phyloP scores from a whole-genome alignment of 805 yeast genomes.

The Starmerella etchellsii region DNA sequence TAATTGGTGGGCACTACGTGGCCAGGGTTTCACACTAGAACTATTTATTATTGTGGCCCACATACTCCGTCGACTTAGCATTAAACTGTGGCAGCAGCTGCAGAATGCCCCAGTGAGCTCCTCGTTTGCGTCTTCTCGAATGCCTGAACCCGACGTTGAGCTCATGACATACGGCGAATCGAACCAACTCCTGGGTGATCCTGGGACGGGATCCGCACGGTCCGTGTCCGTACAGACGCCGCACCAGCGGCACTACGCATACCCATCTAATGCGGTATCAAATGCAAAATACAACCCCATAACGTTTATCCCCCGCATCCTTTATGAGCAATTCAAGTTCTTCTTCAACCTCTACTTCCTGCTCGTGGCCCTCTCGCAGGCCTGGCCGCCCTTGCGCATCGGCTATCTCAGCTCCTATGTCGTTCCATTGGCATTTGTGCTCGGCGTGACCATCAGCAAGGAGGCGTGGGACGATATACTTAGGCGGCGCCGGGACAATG shows the following conservation, averaged over 20 bases:
- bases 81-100: constrained; percentile 15
- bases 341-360: constrained; percentile 88
- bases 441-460: constrained; percentile 84
- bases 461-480: constrained; percentile 92
- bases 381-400: constrained; percentile 74
- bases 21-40: no score
- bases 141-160: constrained; percentile 5
- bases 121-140: not conserved
- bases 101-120: constrained; percentile 12
- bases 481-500: constrained; percentile 78
- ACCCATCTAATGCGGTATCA: constrained; percentile 65
- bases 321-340: constrained; percentile 93
- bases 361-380: constrained; percentile 86
- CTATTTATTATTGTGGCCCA: constrained; percentile 3
- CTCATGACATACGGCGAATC: constrained; percentile 7
- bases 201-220: constrained; percentile 1
- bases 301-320: constrained; percentile 74
- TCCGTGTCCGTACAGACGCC: constrained; percentile 13
- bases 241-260: constrained; percentile 17
- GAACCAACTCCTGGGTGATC: not conserved
- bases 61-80: constrained; percentile 7
- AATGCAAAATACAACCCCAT: constrained; percentile 88
- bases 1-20: no score
- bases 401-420: constrained; percentile 89
- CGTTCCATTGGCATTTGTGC: constrained; percentile 87